These are phyloP conservation scores for Cercospora janseana DNA, from an alignment of 2,329 filamentous ascomycete species.

Conservation along the genomic window DNA sequence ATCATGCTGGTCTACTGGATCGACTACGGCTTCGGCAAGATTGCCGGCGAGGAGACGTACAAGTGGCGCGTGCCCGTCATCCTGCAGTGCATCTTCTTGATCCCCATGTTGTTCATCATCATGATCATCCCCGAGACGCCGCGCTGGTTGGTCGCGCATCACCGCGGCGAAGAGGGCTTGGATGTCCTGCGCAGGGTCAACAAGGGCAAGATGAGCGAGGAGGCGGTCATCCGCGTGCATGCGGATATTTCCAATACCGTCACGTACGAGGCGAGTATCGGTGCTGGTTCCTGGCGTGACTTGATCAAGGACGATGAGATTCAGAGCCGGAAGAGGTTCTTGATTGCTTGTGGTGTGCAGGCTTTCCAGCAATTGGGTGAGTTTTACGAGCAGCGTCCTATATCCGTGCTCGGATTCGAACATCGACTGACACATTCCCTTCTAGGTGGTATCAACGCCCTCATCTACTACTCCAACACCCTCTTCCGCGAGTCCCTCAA, in stretches of 20 bases:
- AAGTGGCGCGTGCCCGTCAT: conserved; percentile 47
- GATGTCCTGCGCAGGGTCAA: conserved; percentile 36
- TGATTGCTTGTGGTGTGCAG: conserved; percentile 33
- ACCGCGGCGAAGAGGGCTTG: conserved; percentile 41
- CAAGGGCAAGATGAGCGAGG: conserved; percentile 30
- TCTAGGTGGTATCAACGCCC: conserved; percentile 34
- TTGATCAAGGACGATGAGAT: conserved; percentile 35
- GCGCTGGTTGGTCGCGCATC: conserved; percentile 45
- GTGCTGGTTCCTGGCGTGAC: conserved; percentile 39
- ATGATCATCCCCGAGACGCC: conserved; percentile 46
- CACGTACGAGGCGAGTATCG: conserved; percentile 35
- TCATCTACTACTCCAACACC: conserved; percentile 35
- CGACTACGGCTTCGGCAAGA: conserved; percentile 44
- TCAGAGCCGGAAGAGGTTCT: conserved; percentile 23
- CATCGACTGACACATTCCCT: too few relatives aligned
- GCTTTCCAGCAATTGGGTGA: conserved; percentile 32
- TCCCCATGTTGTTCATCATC: conserved; percentile 43
- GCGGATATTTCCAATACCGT: conserved; percentile 33
- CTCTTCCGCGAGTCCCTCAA: conserved; percentile 33
- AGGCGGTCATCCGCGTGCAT: conserved; percentile 29
- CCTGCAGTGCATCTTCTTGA: conserved; percentile 44
- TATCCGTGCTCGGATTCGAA: too few relatives aligned
- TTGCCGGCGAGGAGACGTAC: conserved; percentile 32
- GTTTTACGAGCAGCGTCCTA: too few relatives aligned
- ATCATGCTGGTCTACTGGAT: conserved; percentile 50